Percentiles rank a stretch among this genome's conserved stretches.
These are phyloP conservation scores for Cucurbitaria berberidis DNA, from an alignment of 2,329 filamentous ascomycete species.

Conservation along the genomic window DNA sequence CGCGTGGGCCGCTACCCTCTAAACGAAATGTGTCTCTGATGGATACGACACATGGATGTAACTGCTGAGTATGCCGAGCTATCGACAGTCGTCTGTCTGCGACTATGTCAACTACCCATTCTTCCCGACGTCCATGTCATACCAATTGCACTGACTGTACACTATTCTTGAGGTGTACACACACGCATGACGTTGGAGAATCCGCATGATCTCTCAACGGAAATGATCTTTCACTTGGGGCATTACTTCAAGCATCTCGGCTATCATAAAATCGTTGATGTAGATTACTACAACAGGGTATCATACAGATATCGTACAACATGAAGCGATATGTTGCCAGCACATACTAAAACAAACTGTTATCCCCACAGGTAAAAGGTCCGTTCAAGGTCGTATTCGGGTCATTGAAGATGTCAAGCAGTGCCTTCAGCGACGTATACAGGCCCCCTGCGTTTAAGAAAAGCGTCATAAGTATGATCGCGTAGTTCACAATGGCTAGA, in stretches of 20 bases:
- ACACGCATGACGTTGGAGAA: neutral
- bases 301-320: neutral
- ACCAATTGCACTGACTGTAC: neutral
- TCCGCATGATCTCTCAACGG: neutral
- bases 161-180: neutral
- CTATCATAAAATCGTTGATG: too few relatives aligned
- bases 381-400: constrained; percentile 31
- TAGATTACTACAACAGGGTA: too few relatives aligned
- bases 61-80: neutral
- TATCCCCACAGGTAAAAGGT: constrained; percentile 39
- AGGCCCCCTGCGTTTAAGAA: constrained; percentile 35
- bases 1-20: too few relatives aligned
- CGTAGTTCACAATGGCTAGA: constrained; percentile 54
- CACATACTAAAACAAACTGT: constrained; percentile 33
- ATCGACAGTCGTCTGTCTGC: neutral
- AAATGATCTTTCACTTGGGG: neutral
- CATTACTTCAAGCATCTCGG: neutral
- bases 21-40: too few relatives aligned
- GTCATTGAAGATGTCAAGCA: constrained; percentile 38
- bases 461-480: constrained; percentile 47
- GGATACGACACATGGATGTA: too few relatives aligned
- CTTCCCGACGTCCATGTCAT: neutral
- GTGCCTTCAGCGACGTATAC: constrained; percentile 35
- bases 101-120: neutral
- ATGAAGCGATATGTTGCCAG: neutral